Evolutionary conservation across 2,329 filamentous ascomycete genomes (phyloP).

Genomic region (Pseudocercospora fijiensis): DNA sequence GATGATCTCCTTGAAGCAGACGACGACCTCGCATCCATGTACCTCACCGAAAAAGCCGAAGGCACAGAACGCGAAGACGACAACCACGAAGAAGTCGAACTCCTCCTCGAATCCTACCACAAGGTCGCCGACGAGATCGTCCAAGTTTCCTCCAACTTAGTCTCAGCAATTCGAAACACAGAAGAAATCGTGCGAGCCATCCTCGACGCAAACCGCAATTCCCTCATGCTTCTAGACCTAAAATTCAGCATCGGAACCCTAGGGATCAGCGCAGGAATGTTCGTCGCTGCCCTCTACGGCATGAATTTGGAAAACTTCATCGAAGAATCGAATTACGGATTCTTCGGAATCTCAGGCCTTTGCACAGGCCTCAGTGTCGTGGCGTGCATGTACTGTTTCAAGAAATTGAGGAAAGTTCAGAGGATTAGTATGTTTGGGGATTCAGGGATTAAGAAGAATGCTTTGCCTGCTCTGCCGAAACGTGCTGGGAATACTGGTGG

Average conservation of each 20-base stretch:
- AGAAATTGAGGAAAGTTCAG: slow-evolving; percentile 80
- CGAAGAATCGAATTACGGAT: slow-evolving; percentile 87
- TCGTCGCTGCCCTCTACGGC: slow-evolving; percentile 96
- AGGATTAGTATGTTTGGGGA: slow-evolving; percentile 82
- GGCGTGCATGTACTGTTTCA: slow-evolving; percentile 80
- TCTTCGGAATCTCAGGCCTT: slow-evolving; percentile 68
- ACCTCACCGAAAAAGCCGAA: slow-evolving; percentile 81
- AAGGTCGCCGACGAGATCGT: slow-evolving; percentile 98
- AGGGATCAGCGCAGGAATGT: slow-evolving; percentile 90
- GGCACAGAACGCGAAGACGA: slow-evolving; percentile 72
- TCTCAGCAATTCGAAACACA: slow-evolving; percentile 93
- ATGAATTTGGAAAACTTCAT: slow-evolving; percentile 99
- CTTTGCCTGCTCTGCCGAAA: slow-evolving; percentile 25
- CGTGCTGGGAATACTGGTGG: slow-evolving; percentile 27
- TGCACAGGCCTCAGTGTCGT: slow-evolving; percentile 72
- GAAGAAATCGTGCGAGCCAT: slow-evolving; percentile 98
- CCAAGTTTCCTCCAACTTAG: slow-evolving; percentile 87
- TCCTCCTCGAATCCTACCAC: slow-evolving; percentile 94
- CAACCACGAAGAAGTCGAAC: slow-evolving; percentile 94
- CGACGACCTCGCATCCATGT: slow-evolving; percentile 93
- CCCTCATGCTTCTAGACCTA: slow-evolving; percentile 93
- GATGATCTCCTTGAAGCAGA: slow-evolving; percentile 95
- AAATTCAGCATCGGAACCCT: slow-evolving; percentile 95
- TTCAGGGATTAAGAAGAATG: slow-evolving; percentile 39
- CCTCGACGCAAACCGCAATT: slow-evolving; percentile 94